Evolutionary conservation across 164 flowering plant species (phyloP), one percentile per base, ranked within the genome.

Genomic region (Malania oleifera): DNA sequence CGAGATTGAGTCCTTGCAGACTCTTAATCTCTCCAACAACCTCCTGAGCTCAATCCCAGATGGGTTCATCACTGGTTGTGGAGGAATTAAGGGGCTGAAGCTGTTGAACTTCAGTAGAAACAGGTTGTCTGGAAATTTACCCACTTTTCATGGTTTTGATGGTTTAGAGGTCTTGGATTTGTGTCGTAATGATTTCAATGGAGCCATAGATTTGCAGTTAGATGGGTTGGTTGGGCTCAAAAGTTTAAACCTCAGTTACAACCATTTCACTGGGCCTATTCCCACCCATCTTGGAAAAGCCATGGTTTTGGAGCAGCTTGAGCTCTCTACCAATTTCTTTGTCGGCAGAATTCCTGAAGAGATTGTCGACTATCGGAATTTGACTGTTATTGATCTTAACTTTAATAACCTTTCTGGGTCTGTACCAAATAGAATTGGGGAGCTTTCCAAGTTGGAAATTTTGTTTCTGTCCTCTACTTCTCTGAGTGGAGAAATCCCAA

Each of bases 1-100:
- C 65, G 52, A 72, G 46, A 63, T 87, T 71, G 67, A 59, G 40
- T 54, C 84, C 31, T 67, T 87, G 53, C 67, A 69, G 64, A 57
- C 64, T 26, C 73, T 87, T 60, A 75, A 85, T 63, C 38, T 87
- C 39, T 87, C 96, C 23, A 45, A 65, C 20, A 87, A 83, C 60
- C 24, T 0, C 1, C 48, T 87, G 39, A 53, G 41, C 56, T 62
- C 75, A 9, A 76, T 80, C 56, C 81, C 85, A 17, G 57, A 47
- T 57, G 73, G n/a, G 60, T 83, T 87, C 62, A 51, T 79, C 44
- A 38, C 37, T 26, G 51, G 41, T 50, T 87, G 91, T 67, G 82
- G 78, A 10, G 22, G n/a, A 31, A 43, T 78, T 53, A 60, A 7
- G 62, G 82, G 70, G 39, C 48, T 87, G 34, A 75, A 63, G 62